phyloP scores from a whole-genome alignment of 352 stramenopile genomes.

The Phytopythium litorale region DNA sequence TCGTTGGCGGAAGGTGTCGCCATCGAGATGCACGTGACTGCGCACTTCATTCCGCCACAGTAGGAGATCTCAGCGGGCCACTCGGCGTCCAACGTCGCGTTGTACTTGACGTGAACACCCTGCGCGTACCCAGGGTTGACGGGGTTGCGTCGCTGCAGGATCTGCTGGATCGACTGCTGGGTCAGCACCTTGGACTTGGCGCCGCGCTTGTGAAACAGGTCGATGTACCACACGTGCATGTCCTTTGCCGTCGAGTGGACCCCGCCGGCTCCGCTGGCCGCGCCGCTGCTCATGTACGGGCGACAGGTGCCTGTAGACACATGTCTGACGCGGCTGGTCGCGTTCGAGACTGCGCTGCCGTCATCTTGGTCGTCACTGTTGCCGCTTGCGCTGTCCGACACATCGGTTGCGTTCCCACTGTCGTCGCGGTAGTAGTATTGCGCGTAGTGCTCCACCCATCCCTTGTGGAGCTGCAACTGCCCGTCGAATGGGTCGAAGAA shows the following conservation, averaged over 20 bases:
- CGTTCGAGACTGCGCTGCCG: neutral
- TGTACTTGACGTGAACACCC: constrained; percentile 38
- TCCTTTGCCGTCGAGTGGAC: constrained; percentile 47
- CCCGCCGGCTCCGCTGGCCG: constrained; percentile 27
- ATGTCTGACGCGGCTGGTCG: constrained; percentile 14
- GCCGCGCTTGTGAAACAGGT: constrained; percentile 45
- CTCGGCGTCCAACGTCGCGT: constrained; percentile 9
- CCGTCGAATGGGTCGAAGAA: constrained; percentile 47
- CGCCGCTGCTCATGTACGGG: constrained; percentile 30
- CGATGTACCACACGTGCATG: constrained; percentile 59
- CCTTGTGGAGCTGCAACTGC: constrained; percentile 16
- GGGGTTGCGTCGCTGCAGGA: constrained; percentile 42
- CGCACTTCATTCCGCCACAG: constrained; percentile 46
- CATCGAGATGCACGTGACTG: constrained; percentile 54
- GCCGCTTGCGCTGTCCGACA: neutral
- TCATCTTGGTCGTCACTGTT: constrained; percentile 5
- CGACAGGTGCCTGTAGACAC: constrained; percentile 49
- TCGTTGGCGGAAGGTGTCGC: constrained; percentile 31
- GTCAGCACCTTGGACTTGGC: constrained; percentile 40
- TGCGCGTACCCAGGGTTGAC: constrained; percentile 30
- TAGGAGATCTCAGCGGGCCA: constrained; percentile 46
- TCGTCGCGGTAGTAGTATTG: constrained; percentile 37
- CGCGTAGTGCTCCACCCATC: constrained; percentile 48
- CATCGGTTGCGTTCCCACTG: neutral
- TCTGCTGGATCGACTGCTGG: constrained; percentile 30